Conservation (phyloP, 768 basidiomycete species). For the Hypholoma fasciculare region DNA sequence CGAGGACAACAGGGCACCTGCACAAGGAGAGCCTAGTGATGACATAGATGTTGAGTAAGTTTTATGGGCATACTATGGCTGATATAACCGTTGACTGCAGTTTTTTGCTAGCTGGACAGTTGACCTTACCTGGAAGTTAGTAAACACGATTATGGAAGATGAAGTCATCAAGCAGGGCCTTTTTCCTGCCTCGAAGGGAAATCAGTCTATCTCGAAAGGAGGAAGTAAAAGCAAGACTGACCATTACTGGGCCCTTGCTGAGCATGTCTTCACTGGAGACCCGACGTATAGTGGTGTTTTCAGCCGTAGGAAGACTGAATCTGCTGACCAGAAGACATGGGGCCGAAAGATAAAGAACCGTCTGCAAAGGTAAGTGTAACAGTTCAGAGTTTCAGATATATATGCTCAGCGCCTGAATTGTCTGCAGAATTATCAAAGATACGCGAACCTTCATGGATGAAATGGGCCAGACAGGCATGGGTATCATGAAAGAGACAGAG, state of each 20-base stretch:
- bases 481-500: slow-evolving; percentile 12
- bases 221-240: slow-evolving; percentile 16
- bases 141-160: not conserved
- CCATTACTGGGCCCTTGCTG: slow-evolving; percentile 10
- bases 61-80: not conserved
- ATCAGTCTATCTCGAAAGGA: slow-evolving; percentile 7
- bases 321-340: not conserved
- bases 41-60: not conserved
- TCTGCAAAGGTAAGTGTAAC: not conserved
- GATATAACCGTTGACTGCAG: not conserved
- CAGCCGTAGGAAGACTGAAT: not conserved
- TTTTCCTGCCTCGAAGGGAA: slow-evolving; percentile 14
- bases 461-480: slow-evolving; percentile 17
- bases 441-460: not conserved
- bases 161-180: slow-evolving; percentile 16
- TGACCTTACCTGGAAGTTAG: not conserved
- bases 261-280: slow-evolving; percentile 13
- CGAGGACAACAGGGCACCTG: no score
- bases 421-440: not conserved
- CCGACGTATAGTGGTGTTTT: slow-evolving; percentile 1
- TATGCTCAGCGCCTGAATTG: not conserved
- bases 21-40: not conserved
- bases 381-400: no score
- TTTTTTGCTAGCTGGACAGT: not conserved
- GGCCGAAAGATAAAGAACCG: not conserved